These are phyloP conservation scores for Brassica carinata DNA, from an alignment of 345 rosid species.

Conservation along the genomic window DNA sequence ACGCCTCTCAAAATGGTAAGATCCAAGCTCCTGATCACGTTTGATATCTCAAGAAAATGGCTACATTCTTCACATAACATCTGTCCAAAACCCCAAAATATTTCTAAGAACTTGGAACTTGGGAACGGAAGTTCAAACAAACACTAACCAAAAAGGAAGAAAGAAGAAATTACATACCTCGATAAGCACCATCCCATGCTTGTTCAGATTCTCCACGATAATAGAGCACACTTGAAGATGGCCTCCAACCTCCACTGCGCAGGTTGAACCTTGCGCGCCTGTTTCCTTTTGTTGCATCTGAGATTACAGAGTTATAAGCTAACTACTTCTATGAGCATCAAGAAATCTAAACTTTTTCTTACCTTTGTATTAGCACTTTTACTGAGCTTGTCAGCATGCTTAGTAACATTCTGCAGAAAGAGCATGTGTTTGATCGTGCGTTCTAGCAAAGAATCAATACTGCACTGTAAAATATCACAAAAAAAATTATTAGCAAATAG, in stretches of 20 bases:
- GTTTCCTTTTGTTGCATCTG: slow-evolving; percentile 68
- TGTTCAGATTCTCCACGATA: slow-evolving; percentile 79
- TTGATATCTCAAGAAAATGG: slow-evolving; percentile 94
- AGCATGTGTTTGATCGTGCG: slow-evolving; percentile 93
- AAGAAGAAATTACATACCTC: slow-evolving; percentile 53
- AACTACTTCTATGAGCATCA: neutral
- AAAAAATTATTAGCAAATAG: slow-evolving; percentile 34
- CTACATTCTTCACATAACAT: slow-evolving; percentile 90
- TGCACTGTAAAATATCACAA: slow-evolving; percentile 65
- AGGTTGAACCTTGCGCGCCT: slow-evolving; percentile 47
- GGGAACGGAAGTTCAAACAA: neutral
- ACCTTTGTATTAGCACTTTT: slow-evolving; percentile 76
- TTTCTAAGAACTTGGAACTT: neutral
- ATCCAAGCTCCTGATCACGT: slow-evolving; percentile 82
- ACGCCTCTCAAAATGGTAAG: slow-evolving; percentile 84
- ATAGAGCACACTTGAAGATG: slow-evolving; percentile 89
- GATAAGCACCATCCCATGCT: slow-evolving; percentile 83
- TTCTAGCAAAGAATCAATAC: slow-evolving; percentile 95
- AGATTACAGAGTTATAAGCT: slow-evolving; percentile 26
- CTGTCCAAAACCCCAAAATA: slow-evolving; percentile 50
- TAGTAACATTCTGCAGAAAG: slow-evolving; percentile 76
- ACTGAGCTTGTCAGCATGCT: slow-evolving; percentile 87
- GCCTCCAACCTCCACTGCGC: slow-evolving; percentile 93
- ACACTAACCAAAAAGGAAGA: neutral
- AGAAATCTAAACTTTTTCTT: slow-evolving; percentile 8